Percentiles rank a stretch among this genome's conserved stretches.
Conservation (phyloP, 345 rosid genomes). For the Eucalyptus rudis region DNA sequence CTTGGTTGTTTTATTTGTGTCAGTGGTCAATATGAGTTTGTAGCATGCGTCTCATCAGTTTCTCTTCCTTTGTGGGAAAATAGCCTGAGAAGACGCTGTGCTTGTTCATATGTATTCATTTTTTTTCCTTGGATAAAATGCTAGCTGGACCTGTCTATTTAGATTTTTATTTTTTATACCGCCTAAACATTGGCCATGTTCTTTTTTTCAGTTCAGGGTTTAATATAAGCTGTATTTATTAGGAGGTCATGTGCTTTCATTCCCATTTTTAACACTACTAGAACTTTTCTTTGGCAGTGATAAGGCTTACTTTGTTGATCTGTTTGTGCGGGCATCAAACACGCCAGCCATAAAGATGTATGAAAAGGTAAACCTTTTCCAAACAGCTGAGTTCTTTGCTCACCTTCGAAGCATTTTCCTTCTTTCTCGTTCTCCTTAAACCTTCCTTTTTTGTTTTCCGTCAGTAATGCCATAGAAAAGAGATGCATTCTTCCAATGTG, state of each 20-base stretch:
- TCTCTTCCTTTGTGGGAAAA: not conserved
- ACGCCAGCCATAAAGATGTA: conserved; percentile 96
- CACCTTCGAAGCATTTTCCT: not conserved
- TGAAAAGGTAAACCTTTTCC: conserved; percentile 52
- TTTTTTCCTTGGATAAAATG: not conserved
- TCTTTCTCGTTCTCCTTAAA: not conserved
- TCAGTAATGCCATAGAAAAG: not conserved
- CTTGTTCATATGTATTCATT: not conserved
- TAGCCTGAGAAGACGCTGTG: not conserved
- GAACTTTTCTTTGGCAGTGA: conserved; percentile 37
- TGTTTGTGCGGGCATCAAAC: conserved; percentile 93
- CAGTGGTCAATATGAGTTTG: not conserved
- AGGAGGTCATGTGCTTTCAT: not conserved
- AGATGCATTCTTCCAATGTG: not conserved
- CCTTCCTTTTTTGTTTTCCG: not conserved
- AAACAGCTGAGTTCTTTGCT: not conserved
- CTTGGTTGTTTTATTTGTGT: not conserved
- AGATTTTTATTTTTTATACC: not conserved
- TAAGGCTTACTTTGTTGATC: conserved; percentile 90
- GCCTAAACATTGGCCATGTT: not conserved
- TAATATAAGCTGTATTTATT: not conserved
- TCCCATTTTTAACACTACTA: not conserved
- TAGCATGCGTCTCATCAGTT: not conserved
- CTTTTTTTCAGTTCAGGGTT: not conserved
- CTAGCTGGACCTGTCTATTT: not conserved